Evolutionary conservation across 257 asterid species (phyloP).

Genomic region (Fraxinus excelsior): DNA sequence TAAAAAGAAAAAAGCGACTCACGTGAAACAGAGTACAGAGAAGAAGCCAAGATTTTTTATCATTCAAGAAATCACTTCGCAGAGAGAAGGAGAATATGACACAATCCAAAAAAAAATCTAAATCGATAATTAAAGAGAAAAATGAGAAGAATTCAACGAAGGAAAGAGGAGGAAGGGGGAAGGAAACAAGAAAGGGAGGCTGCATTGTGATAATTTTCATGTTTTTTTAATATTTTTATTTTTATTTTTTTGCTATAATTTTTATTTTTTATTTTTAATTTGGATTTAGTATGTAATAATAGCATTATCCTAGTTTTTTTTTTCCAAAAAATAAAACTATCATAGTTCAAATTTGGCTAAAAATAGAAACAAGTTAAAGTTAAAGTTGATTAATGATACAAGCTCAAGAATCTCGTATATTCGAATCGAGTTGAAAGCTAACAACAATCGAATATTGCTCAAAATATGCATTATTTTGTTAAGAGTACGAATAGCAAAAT

Average conservation of each 20-base stretch:
- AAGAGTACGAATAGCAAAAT: too few relatives aligned
- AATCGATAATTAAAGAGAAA: neutral
- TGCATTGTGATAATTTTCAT: neutral
- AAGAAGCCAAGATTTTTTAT: neutral
- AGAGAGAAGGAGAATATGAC: neutral
- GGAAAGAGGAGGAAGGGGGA: neutral
- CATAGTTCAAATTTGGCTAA: too few relatives aligned
- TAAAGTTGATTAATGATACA: too few relatives aligned
- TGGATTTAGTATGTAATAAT: too few relatives aligned
- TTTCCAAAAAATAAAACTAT: too few relatives aligned
- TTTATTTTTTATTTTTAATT: neutral
- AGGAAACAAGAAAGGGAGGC: neutral
- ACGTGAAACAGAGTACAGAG: neutral
- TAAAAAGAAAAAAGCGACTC: neutral
- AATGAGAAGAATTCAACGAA: neutral
- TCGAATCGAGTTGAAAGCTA: too few relatives aligned
- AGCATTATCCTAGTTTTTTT: too few relatives aligned
- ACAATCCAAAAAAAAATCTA: neutral
- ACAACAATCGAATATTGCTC: too few relatives aligned
- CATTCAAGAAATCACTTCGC: neutral
- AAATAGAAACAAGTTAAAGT: too few relatives aligned
- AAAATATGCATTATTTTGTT: too few relatives aligned
- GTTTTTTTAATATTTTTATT: neutral
- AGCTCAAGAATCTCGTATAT: too few relatives aligned
- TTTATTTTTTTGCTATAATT: neutral